Evolutionary conservation across 805 yeast genomes (phyloP).

Genomic region (Candida peoriensis): DNA sequence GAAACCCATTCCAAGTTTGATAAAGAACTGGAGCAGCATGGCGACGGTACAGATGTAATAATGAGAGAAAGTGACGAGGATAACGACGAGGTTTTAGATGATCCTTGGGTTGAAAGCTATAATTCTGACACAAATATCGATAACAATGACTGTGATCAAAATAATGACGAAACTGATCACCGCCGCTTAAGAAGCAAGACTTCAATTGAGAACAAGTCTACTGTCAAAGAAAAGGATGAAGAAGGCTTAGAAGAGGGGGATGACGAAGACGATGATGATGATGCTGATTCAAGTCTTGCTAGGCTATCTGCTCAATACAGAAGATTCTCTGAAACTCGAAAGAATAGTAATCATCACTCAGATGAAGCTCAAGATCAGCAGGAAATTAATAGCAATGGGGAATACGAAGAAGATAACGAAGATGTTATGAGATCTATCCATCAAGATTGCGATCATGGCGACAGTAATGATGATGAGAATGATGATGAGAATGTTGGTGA

Average conservation of each 20-base stretch:
- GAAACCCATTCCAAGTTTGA: no score
- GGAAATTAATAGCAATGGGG: constrained; percentile 11
- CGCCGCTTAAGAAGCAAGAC: no score
- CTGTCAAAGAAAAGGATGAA: constrained; percentile 1
- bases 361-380: constrained; percentile 23
- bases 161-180: no score
- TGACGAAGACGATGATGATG: constrained; percentile 24
- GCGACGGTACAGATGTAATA: no score
- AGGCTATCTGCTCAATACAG: constrained; percentile 38
- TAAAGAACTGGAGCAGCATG: no score
- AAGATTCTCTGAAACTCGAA: constrained; percentile 26
- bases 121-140: no score
- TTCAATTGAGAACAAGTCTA: no score
- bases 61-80: no score
- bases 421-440: constrained; percentile 21
- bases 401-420: constrained; percentile 21
- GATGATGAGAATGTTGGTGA: constrained; percentile 20
- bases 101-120: no score
- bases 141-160: no score
- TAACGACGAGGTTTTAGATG: no score
- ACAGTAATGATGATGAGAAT: constrained; percentile 20
- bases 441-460: constrained; percentile 19
- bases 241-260: constrained; percentile 26
- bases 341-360: constrained; percentile 10
- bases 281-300: constrained; percentile 27